Evolutionary conservation across 148 eudicot species (phyloP).

Genomic region (Polygonum maritimum): DNA sequence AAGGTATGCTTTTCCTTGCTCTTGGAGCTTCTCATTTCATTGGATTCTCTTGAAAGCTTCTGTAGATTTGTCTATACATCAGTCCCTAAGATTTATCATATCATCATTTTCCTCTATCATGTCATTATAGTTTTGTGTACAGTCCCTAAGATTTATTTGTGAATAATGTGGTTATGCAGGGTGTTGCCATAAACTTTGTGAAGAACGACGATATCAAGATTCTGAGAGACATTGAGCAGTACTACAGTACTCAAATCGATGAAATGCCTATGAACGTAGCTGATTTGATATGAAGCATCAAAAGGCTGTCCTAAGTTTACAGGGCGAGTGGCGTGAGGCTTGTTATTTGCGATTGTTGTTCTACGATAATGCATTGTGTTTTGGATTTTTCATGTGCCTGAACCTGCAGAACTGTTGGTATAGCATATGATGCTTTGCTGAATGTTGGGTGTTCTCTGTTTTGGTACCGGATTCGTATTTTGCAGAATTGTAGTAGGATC

Average conservation of each 20-base stretch:
- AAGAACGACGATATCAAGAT: conserved; percentile 81
- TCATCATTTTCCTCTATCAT: no score
- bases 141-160: no score
- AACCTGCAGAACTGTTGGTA: neutral
- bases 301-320: neutral
- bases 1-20: conserved; percentile 36
- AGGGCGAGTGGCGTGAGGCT: neutral
- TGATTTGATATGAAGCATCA: conserved; percentile 46
- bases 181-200: conserved; percentile 93
- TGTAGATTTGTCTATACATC: neutral
- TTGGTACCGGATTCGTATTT: neutral
- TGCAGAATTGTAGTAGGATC: conserved; percentile 5
- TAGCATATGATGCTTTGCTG: conserved; percentile 6
- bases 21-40: neutral
- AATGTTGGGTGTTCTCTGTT: neutral
- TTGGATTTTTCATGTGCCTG: neutral
- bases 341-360: neutral
- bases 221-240: conserved; percentile 84
- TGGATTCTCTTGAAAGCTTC: neutral
- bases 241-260: conserved; percentile 89
- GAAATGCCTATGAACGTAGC: conserved; percentile 99
- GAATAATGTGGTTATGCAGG: conserved; percentile 32
- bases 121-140: no score
- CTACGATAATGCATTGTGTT: neutral
- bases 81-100: no score